Base-by-base conservation (phyloP, 2,329 filamentous ascomycete species). In the Aphanoascus verrucosus region DNA sequence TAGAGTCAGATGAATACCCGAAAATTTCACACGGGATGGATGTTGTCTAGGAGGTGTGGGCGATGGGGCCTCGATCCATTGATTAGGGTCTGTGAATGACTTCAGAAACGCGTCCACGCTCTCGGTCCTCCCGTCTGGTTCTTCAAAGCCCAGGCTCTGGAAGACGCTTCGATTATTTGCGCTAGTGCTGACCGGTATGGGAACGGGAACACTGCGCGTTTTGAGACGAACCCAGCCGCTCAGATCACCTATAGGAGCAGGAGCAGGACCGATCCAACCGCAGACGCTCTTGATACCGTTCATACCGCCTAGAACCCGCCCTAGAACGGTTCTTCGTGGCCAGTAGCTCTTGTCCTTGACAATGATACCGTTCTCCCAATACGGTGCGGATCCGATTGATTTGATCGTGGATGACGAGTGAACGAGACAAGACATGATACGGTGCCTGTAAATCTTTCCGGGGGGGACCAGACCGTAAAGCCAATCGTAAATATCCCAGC, bases 401-500 rank as follows among this genome's bases (percentile, higher is more conserved):
- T 45, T 45, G 12, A 41, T 47, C 7, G 42, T 42, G 11, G 51
- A 34, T 19, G 51, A 46, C 15, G 34, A 48, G 40, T 53, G 28
- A 34, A 53, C 41, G n/a, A 53, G 43, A 20, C 37, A 43, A 1
- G 51, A 38, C 51, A 53, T 53, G 8, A 53, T 34, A 7, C 45
- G 43, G 35, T 43, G 38, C 20, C 37, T 47, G 42, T 42, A 53
- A 5, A 20, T 42, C 19, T 48, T 53, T 31, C 40, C 43, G 14
- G 52, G 52, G 11, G 44, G 37, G 15, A 49, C 47, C 28, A 54
- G 52, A 11, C 52, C 45, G 15, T 49, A 44, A 6, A 49, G 44
- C 44, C 52, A 54, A 17, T 54, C 52, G 38, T 43, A 41, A 38
- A 35, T 49, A 12, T 49, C 45, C n/a, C 52, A 42, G 23, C 17